Conservation (phyloP, 2,329 filamentous ascomycete genomes). For the Rhexocercosporidium sp. region DNA sequence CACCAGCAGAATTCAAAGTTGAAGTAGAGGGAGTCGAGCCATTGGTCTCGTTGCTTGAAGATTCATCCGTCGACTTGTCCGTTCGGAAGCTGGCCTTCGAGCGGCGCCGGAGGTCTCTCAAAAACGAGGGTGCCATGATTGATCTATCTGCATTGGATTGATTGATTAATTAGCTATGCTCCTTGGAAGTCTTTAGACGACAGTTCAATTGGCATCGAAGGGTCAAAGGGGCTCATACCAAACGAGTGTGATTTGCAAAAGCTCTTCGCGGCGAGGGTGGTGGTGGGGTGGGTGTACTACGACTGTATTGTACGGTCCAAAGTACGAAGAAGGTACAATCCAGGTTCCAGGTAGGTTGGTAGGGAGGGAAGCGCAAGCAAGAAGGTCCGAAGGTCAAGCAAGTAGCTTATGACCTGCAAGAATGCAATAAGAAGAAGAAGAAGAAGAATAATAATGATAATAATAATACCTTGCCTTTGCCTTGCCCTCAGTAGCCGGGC, state of each 20-base stretch:
- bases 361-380: neutral
- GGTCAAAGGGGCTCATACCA: conserved; percentile 9
- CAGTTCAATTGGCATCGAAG: neutral
- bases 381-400: neutral
- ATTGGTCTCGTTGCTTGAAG: conserved; percentile 61
- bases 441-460: too few species aligned
- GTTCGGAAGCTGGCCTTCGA: conserved; percentile 77
- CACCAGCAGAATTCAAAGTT: conserved; percentile 58
- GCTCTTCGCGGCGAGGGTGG: neutral
- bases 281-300: neutral
- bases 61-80: conserved; percentile 60
- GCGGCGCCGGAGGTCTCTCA: conserved; percentile 77
- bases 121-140: conserved; percentile 66
- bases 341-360: too few species aligned
- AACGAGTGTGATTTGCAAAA: conserved; percentile 17
- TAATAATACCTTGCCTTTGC: neutral
- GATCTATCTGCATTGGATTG: conserved; percentile 17
- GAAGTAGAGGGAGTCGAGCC: conserved; percentile 60
- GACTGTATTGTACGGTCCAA: neutral
- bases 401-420: neutral
- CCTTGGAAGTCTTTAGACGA: neutral
- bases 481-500: too few species aligned
- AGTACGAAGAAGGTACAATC: neutral
- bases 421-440: too few species aligned
- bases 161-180: conserved; percentile 9